These are phyloP conservation scores for Strobilomyces dryophilus DNA, from an alignment of 768 basidiomycete species.

Conservation along the genomic window DNA sequence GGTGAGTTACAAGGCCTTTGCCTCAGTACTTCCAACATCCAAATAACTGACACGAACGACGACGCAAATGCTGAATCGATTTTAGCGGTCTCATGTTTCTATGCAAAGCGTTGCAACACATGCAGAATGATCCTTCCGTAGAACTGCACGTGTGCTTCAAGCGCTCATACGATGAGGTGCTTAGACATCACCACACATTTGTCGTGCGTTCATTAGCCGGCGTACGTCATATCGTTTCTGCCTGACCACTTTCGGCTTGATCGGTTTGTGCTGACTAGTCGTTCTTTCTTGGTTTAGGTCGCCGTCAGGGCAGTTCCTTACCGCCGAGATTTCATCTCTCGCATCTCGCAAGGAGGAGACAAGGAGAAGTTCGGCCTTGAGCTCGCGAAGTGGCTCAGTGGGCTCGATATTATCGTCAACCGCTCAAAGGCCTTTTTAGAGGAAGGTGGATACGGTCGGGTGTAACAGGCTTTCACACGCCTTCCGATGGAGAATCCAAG, in stretches of 20 bases:
- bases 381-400: conserved; percentile 58
- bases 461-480: conserved; percentile 29
- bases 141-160: conserved; percentile 69
- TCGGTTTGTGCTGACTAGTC: neutral
- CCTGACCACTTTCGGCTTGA: neutral
- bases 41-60: conserved; percentile 7
- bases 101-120: conserved; percentile 61
- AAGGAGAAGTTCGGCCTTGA: conserved; percentile 54
- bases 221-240: conserved; percentile 21
- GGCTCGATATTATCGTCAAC: conserved; percentile 51
- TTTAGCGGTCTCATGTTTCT: conserved; percentile 64
- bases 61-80: neutral
- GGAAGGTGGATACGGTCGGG: conserved; percentile 53
- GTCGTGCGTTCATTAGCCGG: conserved; percentile 50
- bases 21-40: neutral
- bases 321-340: conserved; percentile 58
- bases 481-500: conserved; percentile 19
- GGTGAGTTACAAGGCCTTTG: conserved; percentile 40
- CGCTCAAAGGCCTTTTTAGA: conserved; percentile 53
- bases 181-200: conserved; percentile 64
- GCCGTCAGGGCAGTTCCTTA: conserved; percentile 61
- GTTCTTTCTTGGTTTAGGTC: conserved; percentile 33
- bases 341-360: conserved; percentile 62
- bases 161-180: conserved; percentile 63
- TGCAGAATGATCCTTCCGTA: conserved; percentile 48